phyloP scores from a whole-genome alignment of 345 rosid species.

The Citrus maxima region DNA sequence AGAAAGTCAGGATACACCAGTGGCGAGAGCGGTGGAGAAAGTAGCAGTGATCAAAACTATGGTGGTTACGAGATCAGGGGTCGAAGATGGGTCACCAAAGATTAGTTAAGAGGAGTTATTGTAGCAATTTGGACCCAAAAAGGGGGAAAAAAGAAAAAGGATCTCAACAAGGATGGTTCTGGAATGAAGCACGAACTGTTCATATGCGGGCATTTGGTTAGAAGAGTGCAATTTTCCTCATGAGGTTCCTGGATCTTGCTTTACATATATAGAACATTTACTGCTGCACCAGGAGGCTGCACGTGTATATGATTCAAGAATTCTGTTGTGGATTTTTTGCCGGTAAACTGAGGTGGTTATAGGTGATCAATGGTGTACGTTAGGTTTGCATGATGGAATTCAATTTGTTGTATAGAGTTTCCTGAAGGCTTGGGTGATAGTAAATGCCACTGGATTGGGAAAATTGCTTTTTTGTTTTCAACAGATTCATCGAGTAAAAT shows the following conservation, averaged over 20 bases:
- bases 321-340: neutral
- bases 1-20: conserved; percentile 68
- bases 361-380: neutral
- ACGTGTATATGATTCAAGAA: neutral
- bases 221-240: neutral
- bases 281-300: conserved; percentile 7
- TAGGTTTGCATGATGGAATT: neutral
- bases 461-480: neutral
- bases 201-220: neutral
- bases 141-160: too few relatives aligned
- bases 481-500: neutral
- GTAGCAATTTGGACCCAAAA: neutral
- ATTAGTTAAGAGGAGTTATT: conserved; percentile 25
- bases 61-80: conserved; percentile 73
- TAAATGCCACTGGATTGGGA: conserved; percentile 6
- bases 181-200: neutral
- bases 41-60: conserved; percentile 85
- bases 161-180: neutral
- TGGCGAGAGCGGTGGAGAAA: conserved; percentile 95
- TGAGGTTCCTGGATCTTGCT: neutral
- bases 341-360: neutral
- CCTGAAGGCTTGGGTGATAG: conserved; percentile 4
- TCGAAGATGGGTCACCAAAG: conserved; percentile 80
- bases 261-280: neutral
- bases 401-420: conserved; percentile 20